Base-by-base conservation (phyloP, 169 alveolate genomes). In the Plasmodium sp. region DNA sequence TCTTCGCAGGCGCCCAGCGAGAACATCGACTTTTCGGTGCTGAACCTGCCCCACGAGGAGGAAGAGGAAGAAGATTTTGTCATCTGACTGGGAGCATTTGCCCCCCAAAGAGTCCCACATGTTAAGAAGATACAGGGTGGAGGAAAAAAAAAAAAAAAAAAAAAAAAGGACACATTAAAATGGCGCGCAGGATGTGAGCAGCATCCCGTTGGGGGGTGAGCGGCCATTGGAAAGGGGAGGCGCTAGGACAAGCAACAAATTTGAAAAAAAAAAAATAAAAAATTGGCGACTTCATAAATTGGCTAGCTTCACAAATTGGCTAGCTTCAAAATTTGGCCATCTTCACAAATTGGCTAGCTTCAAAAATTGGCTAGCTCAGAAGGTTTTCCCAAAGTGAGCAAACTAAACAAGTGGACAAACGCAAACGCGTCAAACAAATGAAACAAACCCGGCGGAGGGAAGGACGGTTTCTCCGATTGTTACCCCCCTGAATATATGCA, bases 1-100 rank as follows among this genome's bases (percentile, higher is more conserved):
- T 16, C 72, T n/a, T 39, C 9, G 16, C 43, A 90, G 94, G 83
- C 81, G 43, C 94, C 94, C 31, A 81, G 48, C 5, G 94, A 79
- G 14, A 90, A 90, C 27, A 90, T 90, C 1, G 94, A 90, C 56
- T 90, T 90, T 48, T 90, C 94, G 16, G 71, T 90, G 36, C 67
- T 90, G n/a, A 90, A 90, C 41, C 18, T 80, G 27, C 71, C 94
- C 16, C 48, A 41, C 22, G 94, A 90, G 43, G 94, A 90, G 48
- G 31, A 41, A 18, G 81, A 67, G 82, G 34, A 51, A 14, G 58
- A 56, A 18, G 54, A 81, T 18, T 33, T 9, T 33, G 71, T 36
- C n/a, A 79, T 18, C 22, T 79, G 71, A 58, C 81, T 14, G 45
- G 9, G 58, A 10, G 58, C n/a, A 12, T 48, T 10, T 48, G 10